phyloP scores from a whole-genome alignment of 305 asterid species.

The Plantago rigida region DNA sequence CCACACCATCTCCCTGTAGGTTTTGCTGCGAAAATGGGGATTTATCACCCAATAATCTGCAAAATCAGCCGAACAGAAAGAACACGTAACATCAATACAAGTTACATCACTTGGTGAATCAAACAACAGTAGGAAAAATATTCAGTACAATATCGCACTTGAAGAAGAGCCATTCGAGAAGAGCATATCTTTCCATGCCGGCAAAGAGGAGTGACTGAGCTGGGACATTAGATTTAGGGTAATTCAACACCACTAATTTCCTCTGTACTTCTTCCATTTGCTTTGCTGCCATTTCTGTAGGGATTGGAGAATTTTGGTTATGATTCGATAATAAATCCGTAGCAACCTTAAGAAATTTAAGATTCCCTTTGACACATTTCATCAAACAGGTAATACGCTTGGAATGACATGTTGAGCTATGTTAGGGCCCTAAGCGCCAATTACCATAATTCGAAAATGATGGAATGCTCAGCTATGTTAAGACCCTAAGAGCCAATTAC shows the following conservation, averaged over 20 bases:
- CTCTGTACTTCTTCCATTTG: slow-evolving; percentile 89
- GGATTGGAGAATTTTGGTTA: slow-evolving; percentile 1
- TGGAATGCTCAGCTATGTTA: too few relatives aligned
- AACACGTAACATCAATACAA: background rate
- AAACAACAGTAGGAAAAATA: background rate
- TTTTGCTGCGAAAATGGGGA: slow-evolving; percentile 94
- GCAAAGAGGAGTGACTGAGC: slow-evolving; percentile 94
- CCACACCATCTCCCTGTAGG: slow-evolving; percentile 79
- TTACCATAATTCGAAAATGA: too few relatives aligned
- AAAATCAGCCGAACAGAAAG: slow-evolving; percentile 12
- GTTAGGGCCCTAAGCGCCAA: too few relatives aligned
- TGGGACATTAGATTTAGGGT: slow-evolving; percentile 81
- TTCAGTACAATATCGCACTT: slow-evolving; percentile 33
- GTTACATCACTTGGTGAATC: background rate
- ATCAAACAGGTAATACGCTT: background rate
- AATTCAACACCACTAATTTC: slow-evolving; percentile 58
- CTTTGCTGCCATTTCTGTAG: slow-evolving; percentile 57
- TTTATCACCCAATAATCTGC: slow-evolving; percentile 84
- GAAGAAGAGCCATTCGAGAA: slow-evolving; percentile 96
- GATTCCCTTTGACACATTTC: background rate
- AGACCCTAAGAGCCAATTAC: too few relatives aligned
- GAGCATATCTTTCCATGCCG: slow-evolving; percentile 98
- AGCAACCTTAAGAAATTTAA: background rate
- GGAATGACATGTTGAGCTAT: too few relatives aligned
- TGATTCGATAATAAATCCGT: background rate